These are phyloP conservation scores for Clonostachys solani DNA, from an alignment of 2,329 filamentous ascomycete species.

Conservation along the genomic window DNA sequence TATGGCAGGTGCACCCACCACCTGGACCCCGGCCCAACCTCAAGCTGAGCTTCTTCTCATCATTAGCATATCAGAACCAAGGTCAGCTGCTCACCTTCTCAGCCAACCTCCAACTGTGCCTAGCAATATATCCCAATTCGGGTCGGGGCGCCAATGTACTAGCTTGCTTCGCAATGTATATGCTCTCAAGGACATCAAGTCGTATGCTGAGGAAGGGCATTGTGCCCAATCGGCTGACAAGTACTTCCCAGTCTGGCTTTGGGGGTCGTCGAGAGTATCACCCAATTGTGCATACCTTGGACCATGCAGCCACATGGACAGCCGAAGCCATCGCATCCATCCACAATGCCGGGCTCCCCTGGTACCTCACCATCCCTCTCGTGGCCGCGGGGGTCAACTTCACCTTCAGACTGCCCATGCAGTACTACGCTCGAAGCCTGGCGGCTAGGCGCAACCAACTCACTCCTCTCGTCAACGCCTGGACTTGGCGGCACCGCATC, in stretches of 20 bases:
- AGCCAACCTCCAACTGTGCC: too few species aligned
- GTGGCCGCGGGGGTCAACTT: constrained; percentile 41
- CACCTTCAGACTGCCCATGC: constrained; percentile 40
- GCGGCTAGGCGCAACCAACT: constrained; percentile 18
- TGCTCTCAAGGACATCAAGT: too few species aligned
- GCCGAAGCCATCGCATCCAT: constrained; percentile 36
- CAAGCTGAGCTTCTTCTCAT: too few species aligned
- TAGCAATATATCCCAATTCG: too few species aligned
- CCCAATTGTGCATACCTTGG: constrained; percentile 1
- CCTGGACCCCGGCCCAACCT: too few species aligned
- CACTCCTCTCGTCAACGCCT: constrained; percentile 22
- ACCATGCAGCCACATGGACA: constrained; percentile 23
- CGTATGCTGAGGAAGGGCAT: too few species aligned
- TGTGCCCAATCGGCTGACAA: too few species aligned
- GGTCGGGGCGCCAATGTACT: too few species aligned
- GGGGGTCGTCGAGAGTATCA: background rate
- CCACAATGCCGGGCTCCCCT: constrained; percentile 42
- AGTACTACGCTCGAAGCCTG: constrained; percentile 30
- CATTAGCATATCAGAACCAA: too few species aligned
- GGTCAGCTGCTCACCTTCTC: too few species aligned
- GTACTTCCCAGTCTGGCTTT: background rate
- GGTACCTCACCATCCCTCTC: constrained; percentile 51
- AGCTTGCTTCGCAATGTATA: too few species aligned
- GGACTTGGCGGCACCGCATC: constrained; percentile 8
- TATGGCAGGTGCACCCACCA: too few species aligned